These are phyloP conservation scores for Aspergillus terreus DNA, from an alignment of 2,329 filamentous ascomycete genomes.

Conservation along the genomic window DNA sequence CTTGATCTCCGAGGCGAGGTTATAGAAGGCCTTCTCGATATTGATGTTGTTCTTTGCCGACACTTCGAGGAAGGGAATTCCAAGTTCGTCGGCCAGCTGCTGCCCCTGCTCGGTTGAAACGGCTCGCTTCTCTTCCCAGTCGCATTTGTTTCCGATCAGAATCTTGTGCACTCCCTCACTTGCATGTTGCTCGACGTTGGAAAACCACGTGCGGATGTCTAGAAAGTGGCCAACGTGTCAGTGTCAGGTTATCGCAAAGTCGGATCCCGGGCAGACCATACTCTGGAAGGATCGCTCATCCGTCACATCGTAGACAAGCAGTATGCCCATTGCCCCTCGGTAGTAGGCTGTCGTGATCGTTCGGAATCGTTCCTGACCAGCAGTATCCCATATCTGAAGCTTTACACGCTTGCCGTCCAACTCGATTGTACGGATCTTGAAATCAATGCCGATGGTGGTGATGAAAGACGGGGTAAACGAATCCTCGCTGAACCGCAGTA, in stretches of 20 bases:
- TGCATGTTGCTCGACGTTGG: slow-evolving; percentile 96
- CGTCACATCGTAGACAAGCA: slow-evolving; percentile 97
- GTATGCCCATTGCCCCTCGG: slow-evolving; percentile 94
- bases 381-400: slow-evolving; percentile 99
- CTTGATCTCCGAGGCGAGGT: slow-evolving; percentile 93
- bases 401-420: slow-evolving; percentile 98
- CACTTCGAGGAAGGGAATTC: slow-evolving; percentile 97
- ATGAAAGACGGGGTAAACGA: slow-evolving; percentile 97
- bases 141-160: slow-evolving; percentile 98
- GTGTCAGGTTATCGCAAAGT: slow-evolving; percentile 3
- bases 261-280: slow-evolving; percentile 45
- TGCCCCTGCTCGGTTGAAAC: slow-evolving; percentile 92
- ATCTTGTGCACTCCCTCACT: slow-evolving; percentile 99
- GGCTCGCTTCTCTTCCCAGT: slow-evolving; percentile 98
- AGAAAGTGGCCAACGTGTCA: slow-evolving; percentile 16
- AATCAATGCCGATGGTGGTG: slow-evolving; percentile 99
- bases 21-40: slow-evolving; percentile 98
- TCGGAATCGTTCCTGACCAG: slow-evolving; percentile 95
- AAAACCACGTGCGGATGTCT: slow-evolving; percentile 99
- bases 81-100: slow-evolving; percentile 87
- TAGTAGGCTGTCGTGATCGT: slow-evolving; percentile 99
- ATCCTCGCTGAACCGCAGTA: slow-evolving; percentile 95
- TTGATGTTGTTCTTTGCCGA: slow-evolving; percentile 99
- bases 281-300: slow-evolving; percentile 95
- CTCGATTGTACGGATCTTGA: slow-evolving; percentile 99